Evolutionary conservation across 2,329 filamentous ascomycete species (phyloP).

Genomic region (Teratosphaeria nubilosa): DNA sequence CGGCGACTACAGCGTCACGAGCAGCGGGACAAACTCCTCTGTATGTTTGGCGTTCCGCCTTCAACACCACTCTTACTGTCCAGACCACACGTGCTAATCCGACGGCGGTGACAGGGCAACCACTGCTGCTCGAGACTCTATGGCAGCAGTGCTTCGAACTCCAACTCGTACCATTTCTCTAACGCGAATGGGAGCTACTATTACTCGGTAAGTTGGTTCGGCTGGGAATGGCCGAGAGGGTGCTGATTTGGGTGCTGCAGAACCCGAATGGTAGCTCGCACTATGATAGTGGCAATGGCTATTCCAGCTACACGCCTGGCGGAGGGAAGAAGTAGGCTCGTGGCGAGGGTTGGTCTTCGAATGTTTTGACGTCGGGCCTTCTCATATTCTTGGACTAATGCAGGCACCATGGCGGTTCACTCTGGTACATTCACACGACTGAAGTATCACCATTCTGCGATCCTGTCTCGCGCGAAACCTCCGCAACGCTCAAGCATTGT

Average conservation of each 20-base stretch:
- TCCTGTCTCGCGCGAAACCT: no score
- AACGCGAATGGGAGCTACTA: conserved; percentile 44
- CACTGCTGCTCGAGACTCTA: conserved; percentile 58
- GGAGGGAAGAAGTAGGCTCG: conserved; percentile 10
- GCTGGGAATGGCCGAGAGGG: not conserved
- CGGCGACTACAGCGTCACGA: conserved; percentile 29
- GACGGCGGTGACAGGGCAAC: conserved; percentile 46
- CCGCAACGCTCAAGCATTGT: no score
- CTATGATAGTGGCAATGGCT: conserved; percentile 51
- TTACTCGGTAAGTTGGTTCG: not conserved
- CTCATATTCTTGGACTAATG: no score
- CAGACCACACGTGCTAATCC: not conserved
- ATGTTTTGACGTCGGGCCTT: not conserved
- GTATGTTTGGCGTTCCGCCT: conserved; percentile 28
- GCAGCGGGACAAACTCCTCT: conserved; percentile 52
- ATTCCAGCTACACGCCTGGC: conserved; percentile 51
- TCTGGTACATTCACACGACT: no score
- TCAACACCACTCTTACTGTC: no score
- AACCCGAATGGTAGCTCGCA: conserved; percentile 59
- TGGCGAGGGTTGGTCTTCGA: not conserved
- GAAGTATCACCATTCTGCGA: no score
- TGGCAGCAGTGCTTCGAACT: conserved; percentile 44
- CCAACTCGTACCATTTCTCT: conserved; percentile 58
- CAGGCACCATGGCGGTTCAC: no score
- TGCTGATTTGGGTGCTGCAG: conserved; percentile 58